Evolutionary conservation across 1,284 basidiomycete genomes (phyloP).

Genomic region (Marasmius oreades): DNA sequence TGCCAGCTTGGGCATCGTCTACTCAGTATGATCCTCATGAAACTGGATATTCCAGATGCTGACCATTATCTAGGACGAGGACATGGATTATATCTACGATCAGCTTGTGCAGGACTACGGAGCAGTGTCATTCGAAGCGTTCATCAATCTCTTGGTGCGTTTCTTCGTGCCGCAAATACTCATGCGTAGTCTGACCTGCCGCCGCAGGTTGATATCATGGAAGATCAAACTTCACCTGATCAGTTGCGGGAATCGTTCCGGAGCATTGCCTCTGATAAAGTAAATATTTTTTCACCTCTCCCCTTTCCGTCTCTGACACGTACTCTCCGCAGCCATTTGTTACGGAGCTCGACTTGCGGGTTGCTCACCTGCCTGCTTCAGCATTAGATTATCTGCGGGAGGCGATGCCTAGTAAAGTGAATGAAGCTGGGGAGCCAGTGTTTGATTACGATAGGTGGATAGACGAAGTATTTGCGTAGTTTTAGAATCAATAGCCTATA

Average conservation of each 20-base stretch:
- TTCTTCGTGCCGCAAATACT: neutral
- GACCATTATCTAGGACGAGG: slow-evolving; percentile 60
- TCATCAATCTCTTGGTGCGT: slow-evolving; percentile 86
- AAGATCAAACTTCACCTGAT: slow-evolving; percentile 92
- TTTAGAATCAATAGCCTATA: neutral
- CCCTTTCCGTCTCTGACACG: slow-evolving; percentile 4
- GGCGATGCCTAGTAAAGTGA: slow-evolving; percentile 58
- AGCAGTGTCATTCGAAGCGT: slow-evolving; percentile 90
- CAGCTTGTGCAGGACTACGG: slow-evolving; percentile 86
- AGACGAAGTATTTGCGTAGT: slow-evolving; percentile 67
- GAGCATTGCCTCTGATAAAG: slow-evolving; percentile 89
- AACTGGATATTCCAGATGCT: slow-evolving; percentile 7
- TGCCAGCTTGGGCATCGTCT: slow-evolving; percentile 92
- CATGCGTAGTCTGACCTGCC: neutral
- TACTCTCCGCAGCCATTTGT: slow-evolving; percentile 70
- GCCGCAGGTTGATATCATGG: slow-evolving; percentile 84
- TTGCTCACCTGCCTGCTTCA: slow-evolving; percentile 79
- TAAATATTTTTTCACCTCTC: slow-evolving; percentile 27
- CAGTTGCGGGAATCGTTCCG: slow-evolving; percentile 94
- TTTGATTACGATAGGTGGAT: slow-evolving; percentile 80
- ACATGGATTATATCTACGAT: slow-evolving; percentile 82
- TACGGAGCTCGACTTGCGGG: slow-evolving; percentile 88
- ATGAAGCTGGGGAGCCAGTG: slow-evolving; percentile 57
- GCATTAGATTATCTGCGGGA: slow-evolving; percentile 84
- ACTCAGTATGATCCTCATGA: slow-evolving; percentile 51